Percentiles rank a stretch among this genome's conserved stretches.
phyloP scores from a whole-genome alignment of 805 yeast species.

The Yarrowia hollandica region DNA sequence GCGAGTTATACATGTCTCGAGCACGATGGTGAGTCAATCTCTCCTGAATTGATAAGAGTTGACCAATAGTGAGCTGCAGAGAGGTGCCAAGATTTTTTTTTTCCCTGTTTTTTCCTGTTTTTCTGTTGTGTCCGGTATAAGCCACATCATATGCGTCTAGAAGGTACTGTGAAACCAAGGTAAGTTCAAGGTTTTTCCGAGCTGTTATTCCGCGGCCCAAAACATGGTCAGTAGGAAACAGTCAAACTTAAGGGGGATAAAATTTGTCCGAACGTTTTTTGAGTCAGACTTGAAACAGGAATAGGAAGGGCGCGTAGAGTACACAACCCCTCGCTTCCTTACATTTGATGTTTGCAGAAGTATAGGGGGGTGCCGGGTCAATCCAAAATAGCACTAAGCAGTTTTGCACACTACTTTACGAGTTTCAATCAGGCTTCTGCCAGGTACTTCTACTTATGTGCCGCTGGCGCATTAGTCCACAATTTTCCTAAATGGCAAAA shows the following conservation, averaged over 20 bases:
- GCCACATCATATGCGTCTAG: not conserved
- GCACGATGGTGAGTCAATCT: not conserved
- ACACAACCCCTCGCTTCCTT: not conserved
- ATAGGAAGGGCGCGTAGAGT: too few species aligned
- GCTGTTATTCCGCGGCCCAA: slow-evolving; percentile 11
- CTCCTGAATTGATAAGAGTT: not conserved
- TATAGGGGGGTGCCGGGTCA: not conserved
- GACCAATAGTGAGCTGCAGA: slow-evolving; percentile 20
- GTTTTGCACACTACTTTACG: not conserved
- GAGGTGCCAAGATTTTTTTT: not conserved
- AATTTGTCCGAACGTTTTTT: not conserved
- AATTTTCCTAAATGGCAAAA: not conserved
- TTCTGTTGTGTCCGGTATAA: not conserved
- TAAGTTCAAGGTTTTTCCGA: slow-evolving; percentile 21
- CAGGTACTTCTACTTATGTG: slow-evolving; percentile 4
- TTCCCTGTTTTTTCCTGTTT: not conserved
- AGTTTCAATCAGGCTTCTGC: not conserved
- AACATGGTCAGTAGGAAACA: not conserved
- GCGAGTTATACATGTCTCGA: not conserved
- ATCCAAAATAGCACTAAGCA: not conserved
- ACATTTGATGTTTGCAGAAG: not conserved
- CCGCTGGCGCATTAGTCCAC: not conserved
- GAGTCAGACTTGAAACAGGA: not conserved
- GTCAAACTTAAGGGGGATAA: slow-evolving; percentile 1
- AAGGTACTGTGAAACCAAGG: not conserved